Percentiles rank a stretch among this genome's conserved stretches.
These are phyloP conservation scores for Davidsoniella australis DNA, from an alignment of 2,329 filamentous ascomycete genomes.

Conservation along the genomic window DNA sequence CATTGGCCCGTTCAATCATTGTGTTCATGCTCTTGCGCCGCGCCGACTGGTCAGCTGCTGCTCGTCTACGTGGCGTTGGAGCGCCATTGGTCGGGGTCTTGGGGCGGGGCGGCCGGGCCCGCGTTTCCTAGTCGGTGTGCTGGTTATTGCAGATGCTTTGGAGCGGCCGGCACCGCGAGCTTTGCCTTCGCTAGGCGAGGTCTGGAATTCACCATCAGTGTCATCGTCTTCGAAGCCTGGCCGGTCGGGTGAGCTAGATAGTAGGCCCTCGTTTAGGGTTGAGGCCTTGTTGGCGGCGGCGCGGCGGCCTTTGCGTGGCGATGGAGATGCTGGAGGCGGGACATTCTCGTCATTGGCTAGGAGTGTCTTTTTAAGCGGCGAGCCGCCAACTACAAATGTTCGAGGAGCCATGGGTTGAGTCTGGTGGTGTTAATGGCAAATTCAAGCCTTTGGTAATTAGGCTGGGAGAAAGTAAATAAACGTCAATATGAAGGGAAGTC, in stretches of 20 bases:
- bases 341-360: background rate
- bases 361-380: constrained; percentile 6
- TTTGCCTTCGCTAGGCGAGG: constrained; percentile 4
- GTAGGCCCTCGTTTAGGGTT: background rate
- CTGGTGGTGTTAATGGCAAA: background rate
- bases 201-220: constrained; percentile 5
- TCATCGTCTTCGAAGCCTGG: constrained; percentile 5
- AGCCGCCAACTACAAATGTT: constrained; percentile 14
- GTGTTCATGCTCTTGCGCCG: constrained; percentile 67
- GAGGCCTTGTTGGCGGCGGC: background rate
- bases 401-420: constrained; percentile 4
- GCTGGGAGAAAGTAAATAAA: no score
- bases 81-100: constrained; percentile 18
- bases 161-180: background rate
- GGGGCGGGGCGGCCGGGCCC: constrained; percentile 21
- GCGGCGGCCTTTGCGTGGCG: constrained; percentile 6
- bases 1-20: constrained; percentile 54
- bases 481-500: no score
- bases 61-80: constrained; percentile 45
- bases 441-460: no score
- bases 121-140: constrained; percentile 20
- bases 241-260: constrained; percentile 5
- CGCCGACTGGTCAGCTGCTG: constrained; percentile 69
- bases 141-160: constrained; percentile 11
- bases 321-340: constrained; percentile 2